Evolutionary conservation across 2,329 filamentous ascomycete species (phyloP).

Genomic region (Sclerotiophoma versabilis): DNA sequence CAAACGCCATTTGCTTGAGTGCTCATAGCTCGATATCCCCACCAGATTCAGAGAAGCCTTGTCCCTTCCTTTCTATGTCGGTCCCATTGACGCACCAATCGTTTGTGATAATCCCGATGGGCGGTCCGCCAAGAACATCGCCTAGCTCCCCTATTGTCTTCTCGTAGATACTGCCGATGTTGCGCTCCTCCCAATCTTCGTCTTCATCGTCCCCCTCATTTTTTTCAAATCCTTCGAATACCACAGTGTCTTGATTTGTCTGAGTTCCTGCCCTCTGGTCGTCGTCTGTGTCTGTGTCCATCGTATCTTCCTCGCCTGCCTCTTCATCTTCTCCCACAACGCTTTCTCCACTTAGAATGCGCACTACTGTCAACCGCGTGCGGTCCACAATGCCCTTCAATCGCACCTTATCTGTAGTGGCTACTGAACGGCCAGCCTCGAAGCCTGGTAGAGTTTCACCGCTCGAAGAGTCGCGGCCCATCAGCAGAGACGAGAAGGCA

Average conservation of each 20-base stretch:
- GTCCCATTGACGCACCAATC: conserved; percentile 29
- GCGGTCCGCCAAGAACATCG: conserved; percentile 64
- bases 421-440: conserved; percentile 66
- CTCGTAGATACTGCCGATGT: conserved; percentile 74
- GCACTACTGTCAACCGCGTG: conserved; percentile 73
- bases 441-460: conserved; percentile 74
- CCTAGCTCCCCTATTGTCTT: conserved; percentile 78
- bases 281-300: conserved; percentile 45
- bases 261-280: conserved; percentile 21
- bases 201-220: conserved; percentile 54
- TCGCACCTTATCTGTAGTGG: conserved; percentile 88
- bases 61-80: conserved; percentile 17
- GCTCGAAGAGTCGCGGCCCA: conserved; percentile 71
- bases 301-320: conserved; percentile 15
- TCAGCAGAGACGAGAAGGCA: conserved; percentile 78
- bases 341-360: conserved; percentile 66
- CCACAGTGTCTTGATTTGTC: conserved; percentile 31
- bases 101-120: conserved; percentile 58
- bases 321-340: conserved; percentile 49
- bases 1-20: too few relatives aligned
- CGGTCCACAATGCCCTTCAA: conserved; percentile 82
- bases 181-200: conserved; percentile 38
- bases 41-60: conserved; percentile 24
- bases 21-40: conserved; percentile 20
- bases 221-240: conserved; percentile 50